phyloP scores from a whole-genome alignment of 1,284 basidiomycete genomes.

The Cystobasidium pallidum region DNA sequence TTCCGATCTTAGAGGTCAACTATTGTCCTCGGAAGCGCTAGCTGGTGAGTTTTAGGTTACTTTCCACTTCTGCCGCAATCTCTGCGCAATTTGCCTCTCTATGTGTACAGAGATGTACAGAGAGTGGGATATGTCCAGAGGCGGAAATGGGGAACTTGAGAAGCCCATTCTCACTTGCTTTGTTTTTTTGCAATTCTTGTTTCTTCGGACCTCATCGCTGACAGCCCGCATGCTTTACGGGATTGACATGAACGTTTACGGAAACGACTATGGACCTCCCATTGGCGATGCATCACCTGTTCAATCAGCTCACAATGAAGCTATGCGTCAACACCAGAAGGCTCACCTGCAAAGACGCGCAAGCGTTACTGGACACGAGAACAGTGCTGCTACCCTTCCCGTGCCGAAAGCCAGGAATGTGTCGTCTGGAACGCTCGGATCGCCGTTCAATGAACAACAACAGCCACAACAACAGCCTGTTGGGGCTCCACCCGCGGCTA shows the following conservation, averaged over 20 bases:
- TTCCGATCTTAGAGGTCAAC: conserved; percentile 13
- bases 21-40: conserved; percentile 26
- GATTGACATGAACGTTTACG: not conserved
- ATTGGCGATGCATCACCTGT: not conserved
- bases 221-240: conserved; percentile 18
- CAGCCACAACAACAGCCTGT: not conserved
- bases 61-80: too few relatives aligned
- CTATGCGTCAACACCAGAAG: conserved; percentile 17
- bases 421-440: conserved; percentile 32
- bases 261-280: not conserved
- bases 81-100: too few relatives aligned
- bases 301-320: conserved; percentile 20
- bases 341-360: not conserved
- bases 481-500: not conserved
- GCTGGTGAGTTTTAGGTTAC: conserved; percentile 30
- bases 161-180: conserved; percentile 8
- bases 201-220: not conserved
- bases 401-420: conserved; percentile 1
- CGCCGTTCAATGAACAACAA: conserved; percentile 35
- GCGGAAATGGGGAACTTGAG: too few relatives aligned
- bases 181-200: not conserved
- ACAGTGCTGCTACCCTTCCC: not conserved
- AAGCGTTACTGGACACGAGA: not conserved
- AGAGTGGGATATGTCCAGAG: too few relatives aligned
- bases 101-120: too few relatives aligned